Conservation (phyloP, 495 filamentous ascomycete genomes). For the Daldinia vernicosa region DNA sequence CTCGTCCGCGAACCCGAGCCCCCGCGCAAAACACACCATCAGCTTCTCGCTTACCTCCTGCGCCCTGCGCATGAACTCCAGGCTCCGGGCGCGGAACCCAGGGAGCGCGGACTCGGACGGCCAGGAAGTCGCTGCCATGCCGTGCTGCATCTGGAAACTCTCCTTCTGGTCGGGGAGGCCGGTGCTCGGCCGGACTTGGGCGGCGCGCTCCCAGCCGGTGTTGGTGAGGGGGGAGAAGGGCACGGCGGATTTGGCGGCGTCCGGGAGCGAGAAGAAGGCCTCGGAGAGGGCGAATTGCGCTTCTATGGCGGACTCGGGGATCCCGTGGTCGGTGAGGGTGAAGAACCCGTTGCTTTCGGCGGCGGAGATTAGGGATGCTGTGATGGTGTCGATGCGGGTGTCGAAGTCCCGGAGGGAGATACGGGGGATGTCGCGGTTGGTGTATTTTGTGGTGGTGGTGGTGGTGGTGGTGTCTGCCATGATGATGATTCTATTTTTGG, state of each 20-base stretch:
- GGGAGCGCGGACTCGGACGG: constrained; percentile 58
- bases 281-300: constrained; percentile 61
- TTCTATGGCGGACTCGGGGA: constrained; percentile 58
- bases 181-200: constrained; percentile 69
- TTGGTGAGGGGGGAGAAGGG: constrained; percentile 63
- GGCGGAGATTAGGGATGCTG: constrained; percentile 61
- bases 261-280: constrained; percentile 66
- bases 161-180: constrained; percentile 70
- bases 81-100: constrained; percentile 55
- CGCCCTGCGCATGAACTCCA: constrained; percentile 63
- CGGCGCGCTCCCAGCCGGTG: constrained; percentile 70
- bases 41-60: constrained; percentile 64
- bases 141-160: constrained; percentile 67
- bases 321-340: constrained; percentile 64
- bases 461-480: constrained; percentile 48
- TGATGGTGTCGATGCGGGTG: constrained; percentile 63
- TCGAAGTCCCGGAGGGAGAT: constrained; percentile 68
- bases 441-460: constrained; percentile 50
- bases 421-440: constrained; percentile 61
- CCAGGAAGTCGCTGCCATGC: constrained; percentile 50
- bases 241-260: constrained; percentile 60
- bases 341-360: constrained; percentile 73
- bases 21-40: constrained; percentile 68
- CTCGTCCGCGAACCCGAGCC: constrained; percentile 63
- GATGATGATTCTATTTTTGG: not conserved